Percentiles rank a stretch among this genome's conserved stretches.
Conservation (phyloP, 257 asterid genomes). For the Solanum stenotomum region DNA sequence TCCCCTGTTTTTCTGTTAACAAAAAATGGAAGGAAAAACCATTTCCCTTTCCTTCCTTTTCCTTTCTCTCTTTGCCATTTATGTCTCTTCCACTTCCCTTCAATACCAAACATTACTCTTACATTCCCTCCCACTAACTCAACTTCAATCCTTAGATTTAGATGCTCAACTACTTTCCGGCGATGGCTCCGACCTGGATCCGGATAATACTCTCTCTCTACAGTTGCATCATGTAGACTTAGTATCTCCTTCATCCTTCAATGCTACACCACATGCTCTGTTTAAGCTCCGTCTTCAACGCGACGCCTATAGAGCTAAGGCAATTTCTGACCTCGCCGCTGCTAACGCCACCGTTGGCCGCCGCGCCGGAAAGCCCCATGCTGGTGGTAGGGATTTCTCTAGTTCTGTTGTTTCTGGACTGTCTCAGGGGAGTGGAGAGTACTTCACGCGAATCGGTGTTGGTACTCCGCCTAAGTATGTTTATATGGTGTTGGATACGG, state of each 20-base stretch:
- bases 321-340: conserved; percentile 20
- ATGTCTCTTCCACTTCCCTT: conserved; percentile 11
- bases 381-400: conserved; percentile 34
- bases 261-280: conserved; percentile 48
- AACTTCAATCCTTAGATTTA: conserved; percentile 23
- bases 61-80: conserved; percentile 1
- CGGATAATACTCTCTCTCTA: conserved; percentile 18
- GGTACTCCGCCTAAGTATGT: conserved; percentile 65
- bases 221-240: conserved; percentile 59
- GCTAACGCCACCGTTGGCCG: neutral
- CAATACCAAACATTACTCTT: conserved; percentile 30
- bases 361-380: neutral
- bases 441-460: conserved; percentile 87
- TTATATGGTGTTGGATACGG: conserved; percentile 82
- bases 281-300: conserved; percentile 63
- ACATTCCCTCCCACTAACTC: conserved; percentile 52
- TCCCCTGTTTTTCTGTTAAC: neutral
- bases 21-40: neutral
- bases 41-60: neutral
- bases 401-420: conserved; percentile 67
- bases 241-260: conserved; percentile 21
- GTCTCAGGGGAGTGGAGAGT: conserved; percentile 85
- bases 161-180: neutral
- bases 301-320: conserved; percentile 43
- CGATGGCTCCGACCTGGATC: neutral